Base-by-base conservation (phyloP, 805 yeast species). In the Wickerhamomyces kurtzmanii region DNA sequence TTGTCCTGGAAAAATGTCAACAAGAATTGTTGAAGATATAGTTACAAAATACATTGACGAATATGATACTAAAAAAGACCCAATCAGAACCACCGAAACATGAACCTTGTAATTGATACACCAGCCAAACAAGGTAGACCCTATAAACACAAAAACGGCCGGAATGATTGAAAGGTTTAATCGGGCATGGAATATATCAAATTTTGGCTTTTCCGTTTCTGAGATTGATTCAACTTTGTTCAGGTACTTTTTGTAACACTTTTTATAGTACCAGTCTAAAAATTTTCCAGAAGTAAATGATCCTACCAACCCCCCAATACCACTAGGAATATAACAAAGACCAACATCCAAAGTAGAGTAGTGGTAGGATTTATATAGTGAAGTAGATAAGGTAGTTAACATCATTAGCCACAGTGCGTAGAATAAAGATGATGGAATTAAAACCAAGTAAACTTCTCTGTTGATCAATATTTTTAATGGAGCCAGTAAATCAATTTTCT, bases 351-450 rank as follows among this genome's bases (percentile, higher is more conserved):
- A 53, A 1, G 75, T 66, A 1, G 64, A 38, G 34, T 72, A 67
- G 17, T 61, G 51, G 38, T 83, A 82, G 5, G 55, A 36, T 7
- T 49, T 47, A 18, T 68, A 57, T 19, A 84, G 49, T 10, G 61
- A 55, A 0, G 79, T 67, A 1, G 86, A 63, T 31, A 80, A 49
- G 0, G 85, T 66, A 0, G 93, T 77, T 32, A 80, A 64, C 12
- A 71, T 59, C 55, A 77, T 66, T 5, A 79, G 72, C 85, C 89
- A 83, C 2, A 68, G 57, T 1, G 86, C 64, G 50, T 72, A 83
- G 34, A 73, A 71, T 4, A 83, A 32, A 1, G 82, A 75, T 8
- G 69, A 61, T 1, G 85, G 78, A 1, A 75, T 28, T 19, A 82
- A 48, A 7, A 70, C 47, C 17, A 68, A 45, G 2, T 59, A 42